Evolutionary conservation across 2,329 filamentous ascomycete genomes (phyloP), one percentile per base, ranked within the genome.

Genomic region (Penicillium sp.): DNA sequence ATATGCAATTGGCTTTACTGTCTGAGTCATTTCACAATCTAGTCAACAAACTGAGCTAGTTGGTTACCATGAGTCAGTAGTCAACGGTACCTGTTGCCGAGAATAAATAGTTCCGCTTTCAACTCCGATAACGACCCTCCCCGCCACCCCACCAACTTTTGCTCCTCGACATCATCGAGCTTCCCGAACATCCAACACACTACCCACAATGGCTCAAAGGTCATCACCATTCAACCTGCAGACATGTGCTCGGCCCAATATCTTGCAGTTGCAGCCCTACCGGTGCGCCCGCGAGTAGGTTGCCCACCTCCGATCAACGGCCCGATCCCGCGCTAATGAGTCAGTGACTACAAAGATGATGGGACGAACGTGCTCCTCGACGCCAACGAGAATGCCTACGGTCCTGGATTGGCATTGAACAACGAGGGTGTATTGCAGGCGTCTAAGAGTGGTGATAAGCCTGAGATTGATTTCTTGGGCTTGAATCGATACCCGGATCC

Each of bases 311-410:
- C 53, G 49, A 28, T 54, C 14, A 57, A 52, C 58, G 46, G 28
- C 40, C 55, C 58, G 55, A 64, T 57, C 52, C 45, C 59, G 55
- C 58, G 65, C 68, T 72, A 66, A 75, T 65, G 65, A 70, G 54
- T 72, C 74, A 96, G 92, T 81, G 95, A 99, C 85, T 98, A 99
- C 85, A 97, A 99, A 81, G 94, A 99, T 76, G 91, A 99, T 75
- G 95, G 95, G 68, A 94, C 88, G 61, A 98, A 98, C 73, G 88
- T 98, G 71, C 89, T 99, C 55, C 90, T 99, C 67, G 95, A 99
- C 76, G 95, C 95, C 70, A 99, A 99, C 73, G 95, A 99, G 81
- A 99, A 99, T 74, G 93, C 95, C 61, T 97, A 90, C 72, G 95
- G 95, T 0, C 94, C 95, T 0, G 89, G 91, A 1, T 81, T 97